These are phyloP conservation scores for Solanum sparsipilum DNA, from an alignment of 257 asterid genomes.

Conservation along the genomic window DNA sequence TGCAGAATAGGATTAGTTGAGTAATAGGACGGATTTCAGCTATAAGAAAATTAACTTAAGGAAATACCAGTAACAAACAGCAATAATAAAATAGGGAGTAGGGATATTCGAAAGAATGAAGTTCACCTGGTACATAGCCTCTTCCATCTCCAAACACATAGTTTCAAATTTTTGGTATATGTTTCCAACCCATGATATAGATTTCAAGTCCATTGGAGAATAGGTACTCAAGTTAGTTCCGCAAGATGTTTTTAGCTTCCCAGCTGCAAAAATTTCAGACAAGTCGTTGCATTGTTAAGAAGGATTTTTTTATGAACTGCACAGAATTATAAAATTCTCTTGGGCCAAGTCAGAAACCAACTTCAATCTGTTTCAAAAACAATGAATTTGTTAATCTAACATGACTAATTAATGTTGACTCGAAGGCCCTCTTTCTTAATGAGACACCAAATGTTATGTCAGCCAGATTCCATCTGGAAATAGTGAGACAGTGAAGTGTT, in stretches of 20 bases:
- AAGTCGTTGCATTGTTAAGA: not conserved
- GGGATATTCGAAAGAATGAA: not conserved
- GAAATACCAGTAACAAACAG: not conserved
- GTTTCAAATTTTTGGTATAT: slow-evolving; percentile 62
- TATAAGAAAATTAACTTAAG: not conserved
- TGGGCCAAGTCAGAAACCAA: not conserved
- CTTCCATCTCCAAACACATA: slow-evolving; percentile 79
- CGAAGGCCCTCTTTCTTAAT: not conserved
- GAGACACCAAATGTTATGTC: not conserved
- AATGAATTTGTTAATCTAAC: not conserved
- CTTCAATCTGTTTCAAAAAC: not conserved
- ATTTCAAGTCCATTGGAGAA: slow-evolving; percentile 52
- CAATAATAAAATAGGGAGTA: not conserved
- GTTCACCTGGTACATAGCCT: slow-evolving; percentile 61
- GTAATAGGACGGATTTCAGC: not conserved
- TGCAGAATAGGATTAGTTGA: not conserved
- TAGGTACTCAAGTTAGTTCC: not conserved
- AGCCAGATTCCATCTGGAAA: not conserved
- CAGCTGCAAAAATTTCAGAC: slow-evolving; percentile 12
- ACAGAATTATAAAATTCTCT: not conserved
- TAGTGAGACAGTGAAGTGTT: not conserved
- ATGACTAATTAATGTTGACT: not conserved
- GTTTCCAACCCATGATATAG: slow-evolving; percentile 71
- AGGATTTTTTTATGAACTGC: not conserved
- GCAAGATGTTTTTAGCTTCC: not conserved